These are phyloP conservation scores for Arthroderma sp. DNA, from an alignment of 2,329 filamentous ascomycete genomes.

Conservation along the genomic window DNA sequence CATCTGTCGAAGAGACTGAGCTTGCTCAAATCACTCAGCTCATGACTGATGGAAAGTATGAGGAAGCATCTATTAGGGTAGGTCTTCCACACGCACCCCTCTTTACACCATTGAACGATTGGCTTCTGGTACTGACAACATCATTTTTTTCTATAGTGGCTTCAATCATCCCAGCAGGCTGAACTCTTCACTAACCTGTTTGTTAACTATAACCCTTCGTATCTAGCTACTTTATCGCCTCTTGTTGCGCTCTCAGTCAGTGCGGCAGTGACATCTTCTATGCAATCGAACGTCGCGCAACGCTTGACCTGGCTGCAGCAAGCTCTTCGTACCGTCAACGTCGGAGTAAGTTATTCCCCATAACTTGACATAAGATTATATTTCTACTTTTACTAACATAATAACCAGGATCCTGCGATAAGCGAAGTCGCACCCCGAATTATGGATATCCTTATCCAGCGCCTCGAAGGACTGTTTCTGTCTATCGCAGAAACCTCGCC, in stretches of 20 bases:
- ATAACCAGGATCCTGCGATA: conserved; percentile 40
- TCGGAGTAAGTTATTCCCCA: conserved; percentile 30
- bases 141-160: conserved; percentile 39
- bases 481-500: conserved; percentile 42
- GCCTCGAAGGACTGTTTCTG: conserved; percentile 48
- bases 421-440: conserved; percentile 46
- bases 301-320: conserved; percentile 49
- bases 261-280: conserved; percentile 47
- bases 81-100: conserved; percentile 13
- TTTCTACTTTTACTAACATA: background rate
- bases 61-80: conserved; percentile 37
- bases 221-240: conserved; percentile 44
- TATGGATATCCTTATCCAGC: conserved; percentile 47
- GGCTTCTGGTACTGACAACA: conserved; percentile 3
- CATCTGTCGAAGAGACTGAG: conserved; percentile 29
- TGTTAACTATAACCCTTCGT: conserved; percentile 44
- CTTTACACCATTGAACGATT: background rate
- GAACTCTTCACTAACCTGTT: conserved; percentile 53
- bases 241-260: conserved; percentile 50
- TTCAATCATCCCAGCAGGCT: conserved; percentile 48
- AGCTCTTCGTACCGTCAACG: conserved; percentile 44
- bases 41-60: conserved; percentile 30
- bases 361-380: conserved; percentile 6
- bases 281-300: conserved; percentile 42
- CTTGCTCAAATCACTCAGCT: conserved; percentile 31